Conservation (phyloP, 495 filamentous ascomycete genomes). For the Thermochaetoides thermophila region DNA sequence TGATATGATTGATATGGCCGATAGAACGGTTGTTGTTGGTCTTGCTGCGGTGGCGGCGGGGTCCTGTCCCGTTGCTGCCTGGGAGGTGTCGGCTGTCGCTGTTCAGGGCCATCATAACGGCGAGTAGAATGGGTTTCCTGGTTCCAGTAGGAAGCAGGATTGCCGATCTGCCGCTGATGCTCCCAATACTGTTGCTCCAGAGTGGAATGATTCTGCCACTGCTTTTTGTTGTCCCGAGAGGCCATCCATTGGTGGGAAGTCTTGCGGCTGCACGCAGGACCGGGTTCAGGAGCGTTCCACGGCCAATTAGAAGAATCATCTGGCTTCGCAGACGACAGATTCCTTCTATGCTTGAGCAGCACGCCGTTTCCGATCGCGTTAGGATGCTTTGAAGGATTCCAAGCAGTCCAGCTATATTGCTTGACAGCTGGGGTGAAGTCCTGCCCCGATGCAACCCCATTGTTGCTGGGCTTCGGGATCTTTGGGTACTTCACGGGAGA, state of each 20-base stretch:
- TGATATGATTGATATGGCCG: conserved; percentile 2
- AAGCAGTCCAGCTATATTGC: no score
- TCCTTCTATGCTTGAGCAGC: no score
- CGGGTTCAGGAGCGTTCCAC: conserved; percentile 11
- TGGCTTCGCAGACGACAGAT: no score
- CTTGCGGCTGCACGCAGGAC: no score
- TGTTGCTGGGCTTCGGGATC: conserved; percentile 12
- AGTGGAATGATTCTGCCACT: no score
- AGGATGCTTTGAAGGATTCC: conserved; percentile 14
- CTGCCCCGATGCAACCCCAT: not conserved
- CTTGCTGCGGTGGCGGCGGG: not conserved
- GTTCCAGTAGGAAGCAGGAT: conserved; percentile 11
- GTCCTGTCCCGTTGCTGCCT: conserved; percentile 1
- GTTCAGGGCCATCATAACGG: no score
- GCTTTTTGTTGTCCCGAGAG: no score
- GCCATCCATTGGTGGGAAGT: no score
- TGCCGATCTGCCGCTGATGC: conserved; percentile 5
- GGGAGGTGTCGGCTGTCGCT: not conserved
- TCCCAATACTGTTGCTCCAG: conserved; percentile 7
- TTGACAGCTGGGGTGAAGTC: conserved; percentile 19
- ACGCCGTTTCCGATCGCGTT: not conserved
- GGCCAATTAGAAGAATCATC: no score
- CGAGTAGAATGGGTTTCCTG: not conserved
- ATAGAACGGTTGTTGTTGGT: not conserved
- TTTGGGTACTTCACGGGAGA: conserved; percentile 31